Conservation (phyloP, 2,329 filamentous ascomycete species). For the Huntiella bhutanensis region DNA sequence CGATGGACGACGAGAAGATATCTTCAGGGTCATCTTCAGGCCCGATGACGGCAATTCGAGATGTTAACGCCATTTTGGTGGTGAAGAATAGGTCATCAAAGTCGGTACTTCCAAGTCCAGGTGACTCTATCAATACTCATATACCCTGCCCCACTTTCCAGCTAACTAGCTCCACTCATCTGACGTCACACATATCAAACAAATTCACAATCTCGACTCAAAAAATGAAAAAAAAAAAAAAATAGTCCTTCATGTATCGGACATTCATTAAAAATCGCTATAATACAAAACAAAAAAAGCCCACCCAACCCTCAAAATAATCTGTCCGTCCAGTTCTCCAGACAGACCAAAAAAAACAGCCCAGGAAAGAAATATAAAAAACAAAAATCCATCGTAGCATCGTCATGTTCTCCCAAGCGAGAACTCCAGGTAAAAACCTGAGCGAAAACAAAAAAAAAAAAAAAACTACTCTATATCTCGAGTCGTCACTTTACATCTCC, state of each 20-base stretch:
- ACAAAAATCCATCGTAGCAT: not conserved
- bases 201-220: too few relatives aligned
- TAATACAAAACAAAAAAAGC: not conserved
- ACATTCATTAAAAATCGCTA: not conserved
- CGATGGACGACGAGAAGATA: constrained; percentile 37
- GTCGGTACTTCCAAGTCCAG: not conserved
- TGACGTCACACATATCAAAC: too few relatives aligned
- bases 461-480: not conserved
- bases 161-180: not conserved
- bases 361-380: not conserved
- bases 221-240: not conserved
- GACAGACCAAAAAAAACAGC: not conserved
- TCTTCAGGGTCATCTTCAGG: constrained; percentile 33
- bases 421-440: not conserved
- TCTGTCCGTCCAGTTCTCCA: too few relatives aligned
- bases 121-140: not conserved
- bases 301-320: too few relatives aligned
- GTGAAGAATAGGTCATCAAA: too few relatives aligned
- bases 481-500: not conserved
- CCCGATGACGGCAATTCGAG: constrained; percentile 18
- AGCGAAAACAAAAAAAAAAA: not conserved
- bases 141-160: not conserved
- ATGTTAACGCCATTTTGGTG: constrained; percentile 25
- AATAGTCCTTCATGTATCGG: not conserved
- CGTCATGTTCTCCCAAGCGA: not conserved